Evolutionary conservation across 2,329 filamentous ascomycete genomes (phyloP).

Genomic region (Exophiala sp.): DNA sequence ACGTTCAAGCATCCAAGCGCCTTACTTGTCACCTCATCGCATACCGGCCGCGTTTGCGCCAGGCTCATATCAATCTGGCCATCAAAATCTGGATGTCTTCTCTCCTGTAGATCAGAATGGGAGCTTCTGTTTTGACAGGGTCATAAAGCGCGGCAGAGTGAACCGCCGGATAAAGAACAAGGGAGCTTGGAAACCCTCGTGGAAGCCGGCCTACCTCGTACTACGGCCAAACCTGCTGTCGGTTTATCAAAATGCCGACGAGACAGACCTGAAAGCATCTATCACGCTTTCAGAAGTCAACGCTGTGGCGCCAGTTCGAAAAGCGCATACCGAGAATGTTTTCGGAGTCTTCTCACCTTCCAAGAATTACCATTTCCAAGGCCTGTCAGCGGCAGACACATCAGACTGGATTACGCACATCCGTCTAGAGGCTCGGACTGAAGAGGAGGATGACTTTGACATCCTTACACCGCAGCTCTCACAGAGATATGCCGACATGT

Average conservation of each 20-base stretch:
- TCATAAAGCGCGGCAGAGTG: slow-evolving; percentile 82
- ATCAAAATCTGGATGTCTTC: slow-evolving; percentile 58
- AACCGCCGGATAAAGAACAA: slow-evolving; percentile 89
- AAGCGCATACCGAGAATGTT: slow-evolving; percentile 76
- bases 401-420: slow-evolving; percentile 82
- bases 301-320: slow-evolving; percentile 81
- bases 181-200: slow-evolving; percentile 57
- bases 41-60: slow-evolving; percentile 11
- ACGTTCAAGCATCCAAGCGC: slow-evolving; percentile 6
- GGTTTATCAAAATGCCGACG: slow-evolving; percentile 86
- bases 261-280: slow-evolving; percentile 82
- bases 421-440: slow-evolving; percentile 70
- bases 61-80: slow-evolving; percentile 38
- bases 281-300: slow-evolving; percentile 85
- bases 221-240: slow-evolving; percentile 84
- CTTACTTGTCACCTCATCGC: slow-evolving; percentile 21
- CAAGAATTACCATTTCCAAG: slow-evolving; percentile 86
- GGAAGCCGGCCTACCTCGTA: slow-evolving; percentile 85
- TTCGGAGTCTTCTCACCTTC: slow-evolving; percentile 90
- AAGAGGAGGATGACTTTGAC: slow-evolving; percentile 83
- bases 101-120: slow-evolving; percentile 91
- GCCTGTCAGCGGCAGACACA: slow-evolving; percentile 64
- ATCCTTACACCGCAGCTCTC: slow-evolving; percentile 36
- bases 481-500: slow-evolving; percentile 31
- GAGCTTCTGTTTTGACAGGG: slow-evolving; percentile 90